Evolutionary conservation across 257 asterid genomes (phyloP).

Genomic region (Primulina huaijiensis): DNA sequence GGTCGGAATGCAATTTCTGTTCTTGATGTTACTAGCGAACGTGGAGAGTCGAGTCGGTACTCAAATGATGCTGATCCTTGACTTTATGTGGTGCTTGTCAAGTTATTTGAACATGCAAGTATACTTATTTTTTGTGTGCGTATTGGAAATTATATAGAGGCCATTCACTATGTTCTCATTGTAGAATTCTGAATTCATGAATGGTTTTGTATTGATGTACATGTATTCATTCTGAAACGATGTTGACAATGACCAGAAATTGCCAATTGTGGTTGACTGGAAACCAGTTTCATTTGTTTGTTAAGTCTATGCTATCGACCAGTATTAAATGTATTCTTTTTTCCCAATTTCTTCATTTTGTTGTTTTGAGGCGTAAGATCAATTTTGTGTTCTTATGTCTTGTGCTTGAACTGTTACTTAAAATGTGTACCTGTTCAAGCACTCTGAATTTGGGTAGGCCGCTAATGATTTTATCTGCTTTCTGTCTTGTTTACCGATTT

Average conservation of each 20-base stretch:
- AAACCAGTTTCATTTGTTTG: not conserved
- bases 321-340: not conserved
- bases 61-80: not conserved
- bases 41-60: not conserved
- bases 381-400: not conserved
- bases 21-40: not conserved
- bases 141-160: not conserved
- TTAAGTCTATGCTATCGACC: slow-evolving; percentile 5
- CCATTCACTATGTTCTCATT: not conserved
- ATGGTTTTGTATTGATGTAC: not conserved
- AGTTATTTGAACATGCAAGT: not conserved
- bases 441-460: not conserved
- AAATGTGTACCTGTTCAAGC: not conserved
- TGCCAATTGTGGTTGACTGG: not conserved
- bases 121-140: not conserved
- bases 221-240: not conserved
- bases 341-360: not conserved
- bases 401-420: slow-evolving; percentile 7
- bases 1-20: slow-evolving; percentile 9
- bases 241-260: not conserved
- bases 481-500: slow-evolving; percentile 10
- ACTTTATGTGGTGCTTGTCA: not conserved
- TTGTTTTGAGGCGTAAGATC: slow-evolving; percentile 7
- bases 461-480: slow-evolving; percentile 10
- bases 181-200: not conserved